phyloP scores from a whole-genome alignment of 2,329 filamentous ascomycete species.

The Fusarium chaquense region DNA sequence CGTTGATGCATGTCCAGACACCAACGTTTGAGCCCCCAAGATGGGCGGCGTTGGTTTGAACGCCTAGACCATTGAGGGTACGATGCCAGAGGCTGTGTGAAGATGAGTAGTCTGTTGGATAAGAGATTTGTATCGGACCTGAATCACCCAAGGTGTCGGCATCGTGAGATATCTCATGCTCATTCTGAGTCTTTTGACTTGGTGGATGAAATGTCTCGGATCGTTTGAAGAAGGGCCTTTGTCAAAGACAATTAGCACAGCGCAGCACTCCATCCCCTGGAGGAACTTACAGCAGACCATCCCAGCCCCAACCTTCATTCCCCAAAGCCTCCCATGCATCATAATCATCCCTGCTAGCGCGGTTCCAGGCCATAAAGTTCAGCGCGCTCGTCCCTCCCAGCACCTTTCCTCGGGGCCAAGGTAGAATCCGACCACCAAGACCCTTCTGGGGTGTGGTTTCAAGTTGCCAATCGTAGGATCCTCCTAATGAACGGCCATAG shows the following conservation, averaged over 20 bases:
- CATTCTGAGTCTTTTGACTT: conserved; percentile 49
- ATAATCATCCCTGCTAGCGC: conserved; percentile 61
- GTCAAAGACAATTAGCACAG: conserved; percentile 6
- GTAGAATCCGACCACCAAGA: conserved; percentile 55
- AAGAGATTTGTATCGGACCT: conserved; percentile 64
- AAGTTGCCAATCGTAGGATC: conserved; percentile 57
- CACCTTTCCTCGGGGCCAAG: conserved; percentile 60
- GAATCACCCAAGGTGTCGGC: conserved; percentile 55
- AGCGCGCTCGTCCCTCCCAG: conserved; percentile 73
- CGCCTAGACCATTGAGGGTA: conserved; percentile 59
- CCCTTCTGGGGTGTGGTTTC: conserved; percentile 55
- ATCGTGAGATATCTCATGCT: conserved; percentile 56
- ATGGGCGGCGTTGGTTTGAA: conserved; percentile 57
- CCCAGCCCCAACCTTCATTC: conserved; percentile 70
- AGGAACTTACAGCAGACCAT: conserved; percentile 52
- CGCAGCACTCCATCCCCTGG: not conserved
- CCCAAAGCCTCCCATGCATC: conserved; percentile 69
- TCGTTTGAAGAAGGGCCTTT: conserved; percentile 65
- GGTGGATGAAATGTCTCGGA: conserved; percentile 61
- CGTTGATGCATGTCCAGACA: conserved; percentile 62
- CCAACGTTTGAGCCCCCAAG: conserved; percentile 64
- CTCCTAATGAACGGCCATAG: conserved; percentile 53
- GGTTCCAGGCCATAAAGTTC: conserved; percentile 68
- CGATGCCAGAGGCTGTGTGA: conserved; percentile 62
- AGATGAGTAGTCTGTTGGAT: conserved; percentile 54